A percentile compares a stretch with the other conserved stretches of the same genome.
These are phyloP conservation scores for Nematocida ironsii DNA, from an alignment of 371 early-diverging fungal genomes.

Conservation along the genomic window DNA sequence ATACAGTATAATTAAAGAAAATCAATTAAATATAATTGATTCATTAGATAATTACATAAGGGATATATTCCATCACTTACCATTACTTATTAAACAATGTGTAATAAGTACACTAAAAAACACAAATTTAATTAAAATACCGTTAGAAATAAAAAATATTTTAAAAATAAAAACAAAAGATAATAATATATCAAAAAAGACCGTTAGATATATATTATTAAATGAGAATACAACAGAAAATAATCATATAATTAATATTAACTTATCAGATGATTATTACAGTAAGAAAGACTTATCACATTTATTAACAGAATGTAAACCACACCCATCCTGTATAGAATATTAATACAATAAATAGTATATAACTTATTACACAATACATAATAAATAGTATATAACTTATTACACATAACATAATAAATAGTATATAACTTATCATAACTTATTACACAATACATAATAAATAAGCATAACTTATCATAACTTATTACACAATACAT, in stretches of 20 bases:
- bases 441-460: too few species aligned
- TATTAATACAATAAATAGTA: slow-evolving; percentile 26
- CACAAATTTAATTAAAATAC: not conserved
- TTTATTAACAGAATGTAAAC: not conserved
- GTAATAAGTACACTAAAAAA: not conserved
- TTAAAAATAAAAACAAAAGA: not conserved
- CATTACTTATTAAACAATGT: not conserved
- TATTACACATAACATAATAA: too few species aligned
- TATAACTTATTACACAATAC: not conserved
- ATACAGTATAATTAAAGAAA: not conserved
- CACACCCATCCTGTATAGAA: slow-evolving; percentile 19
- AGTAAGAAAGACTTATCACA: slow-evolving; percentile 12
- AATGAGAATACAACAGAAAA: not conserved
- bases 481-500: too few species aligned
- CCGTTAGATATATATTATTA: not conserved
- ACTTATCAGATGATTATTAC: slow-evolving; percentile 6
- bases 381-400: too few species aligned
- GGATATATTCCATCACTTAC: not conserved
- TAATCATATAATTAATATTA: not conserved
- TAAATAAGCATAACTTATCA: too few species aligned
- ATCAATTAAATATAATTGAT: not conserved
- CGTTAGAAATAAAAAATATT: not conserved
- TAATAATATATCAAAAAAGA: slow-evolving; percentile 11
- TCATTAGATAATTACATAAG: slow-evolving; percentile 17
- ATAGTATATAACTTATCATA: too few species aligned